Base-by-base conservation (phyloP, 495 filamentous ascomycete species). In the Neurospora tetrasperma region DNA sequence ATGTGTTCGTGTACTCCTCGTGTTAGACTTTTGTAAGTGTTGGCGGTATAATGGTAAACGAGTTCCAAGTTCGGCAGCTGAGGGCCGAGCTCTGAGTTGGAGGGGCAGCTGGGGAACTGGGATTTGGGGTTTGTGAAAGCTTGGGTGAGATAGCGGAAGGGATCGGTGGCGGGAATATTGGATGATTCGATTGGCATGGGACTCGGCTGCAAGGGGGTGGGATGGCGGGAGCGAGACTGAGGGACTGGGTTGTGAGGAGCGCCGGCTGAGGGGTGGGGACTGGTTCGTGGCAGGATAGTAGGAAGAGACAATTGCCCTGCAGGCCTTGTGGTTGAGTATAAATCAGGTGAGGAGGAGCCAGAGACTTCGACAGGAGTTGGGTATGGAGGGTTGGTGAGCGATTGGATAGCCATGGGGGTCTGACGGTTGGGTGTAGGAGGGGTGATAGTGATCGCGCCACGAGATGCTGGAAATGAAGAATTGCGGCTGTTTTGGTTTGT, bases 21-120 rank as follows among this genome's bases (percentile, higher is more conserved):
- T 40, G 71, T 41, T 23, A 81, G 38, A 39, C 73, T 77, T 9
- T 31, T 10, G 72, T 48, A 74, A 31, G 79, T 77, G 0, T 16
- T 42, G 11, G 74, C 72, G 42, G 72, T 74, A 71, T 74, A 81
- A 69, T 80, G 76, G 48, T 80, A 75, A 14, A 80, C 38, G 23
- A 79, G 73, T 68, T 79, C 74, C 18, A 80, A 74, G 68, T 81
- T 79, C 6, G 76, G 72, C 42, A 7, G 78, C 73, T 31, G 20
- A 4, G 27, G 23, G 23, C 14, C 20, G 40, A 31, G 42, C n/a
- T 68, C 23, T 7, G 70, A 71, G 41, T 71, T 38, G 72, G 40
- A 11, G 42, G 27, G 7, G 20, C 39, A 20, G 43, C 10, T n/a
- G 43, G 4, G 18, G n/a, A 46, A 20, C 43, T 4, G 9, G 43